Evolutionary conservation across 257 asterid species (phyloP).

Genomic region (Jasminum sambac): DNA sequence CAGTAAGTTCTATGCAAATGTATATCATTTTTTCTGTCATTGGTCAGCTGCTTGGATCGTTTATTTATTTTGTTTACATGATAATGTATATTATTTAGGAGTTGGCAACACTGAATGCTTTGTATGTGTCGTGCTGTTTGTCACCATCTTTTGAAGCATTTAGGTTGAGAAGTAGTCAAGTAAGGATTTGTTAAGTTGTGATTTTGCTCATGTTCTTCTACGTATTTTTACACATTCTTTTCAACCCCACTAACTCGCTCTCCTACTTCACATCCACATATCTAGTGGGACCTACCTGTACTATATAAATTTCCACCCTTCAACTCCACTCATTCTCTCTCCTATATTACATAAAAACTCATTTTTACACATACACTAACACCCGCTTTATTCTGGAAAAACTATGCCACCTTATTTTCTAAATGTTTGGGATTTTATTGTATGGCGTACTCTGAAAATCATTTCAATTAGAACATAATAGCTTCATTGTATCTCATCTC

Average conservation of each 20-base stretch:
- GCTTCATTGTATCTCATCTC: slow-evolving; percentile 14
- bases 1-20: not conserved
- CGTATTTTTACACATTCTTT: too few species aligned
- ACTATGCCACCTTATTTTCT: not conserved
- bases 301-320: too few species aligned
- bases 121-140: not conserved
- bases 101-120: not conserved
- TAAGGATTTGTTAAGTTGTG: not conserved
- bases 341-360: too few species aligned
- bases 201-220: too few species aligned
- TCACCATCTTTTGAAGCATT: not conserved
- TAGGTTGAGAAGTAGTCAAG: not conserved
- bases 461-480: slow-evolving; percentile 7
- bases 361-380: too few species aligned
- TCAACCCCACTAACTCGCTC: too few species aligned
- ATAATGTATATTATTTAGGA: not conserved
- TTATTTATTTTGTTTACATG: not conserved
- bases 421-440: not conserved
- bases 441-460: not conserved
- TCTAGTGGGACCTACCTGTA: too few species aligned
- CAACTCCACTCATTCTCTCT: too few species aligned
- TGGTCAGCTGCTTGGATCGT: not conserved
- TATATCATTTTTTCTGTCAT: not conserved
- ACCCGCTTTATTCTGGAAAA: not conserved
- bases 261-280: not conserved